These are phyloP conservation scores for Fusarium redolens DNA, from an alignment of 2,329 filamentous ascomycete genomes.

Conservation along the genomic window DNA sequence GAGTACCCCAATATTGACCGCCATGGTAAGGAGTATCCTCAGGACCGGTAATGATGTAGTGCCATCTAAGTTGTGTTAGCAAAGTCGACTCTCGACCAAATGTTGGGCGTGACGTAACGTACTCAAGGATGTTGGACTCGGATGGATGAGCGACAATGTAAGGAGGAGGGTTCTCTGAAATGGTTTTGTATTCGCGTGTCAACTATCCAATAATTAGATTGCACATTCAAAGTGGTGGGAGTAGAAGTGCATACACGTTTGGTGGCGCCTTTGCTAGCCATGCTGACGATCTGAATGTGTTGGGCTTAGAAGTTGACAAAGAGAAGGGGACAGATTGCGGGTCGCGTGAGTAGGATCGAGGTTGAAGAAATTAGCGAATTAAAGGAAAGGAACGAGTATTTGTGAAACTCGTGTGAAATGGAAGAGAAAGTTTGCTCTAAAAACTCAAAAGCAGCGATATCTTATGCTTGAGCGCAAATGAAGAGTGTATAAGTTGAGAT, in stretches of 20 bases:
- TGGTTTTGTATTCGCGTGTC: slow-evolving; percentile 72
- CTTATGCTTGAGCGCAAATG: slow-evolving; percentile 7
- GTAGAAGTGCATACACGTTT: slow-evolving; percentile 69
- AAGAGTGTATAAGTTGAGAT: slow-evolving; percentile 28
- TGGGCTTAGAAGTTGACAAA: slow-evolving; percentile 18
- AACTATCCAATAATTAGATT: slow-evolving; percentile 55
- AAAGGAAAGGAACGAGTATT: slow-evolving; percentile 10
- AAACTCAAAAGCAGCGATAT: slow-evolving; percentile 16
- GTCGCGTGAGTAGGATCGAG: slow-evolving; percentile 36
- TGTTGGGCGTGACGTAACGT: slow-evolving; percentile 45
- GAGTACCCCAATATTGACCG: slow-evolving; percentile 97
- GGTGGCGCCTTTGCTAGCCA: slow-evolving; percentile 79
- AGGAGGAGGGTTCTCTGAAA: slow-evolving; percentile 81
- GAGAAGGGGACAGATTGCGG: slow-evolving; percentile 42
- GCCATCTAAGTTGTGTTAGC: slow-evolving; percentile 70
- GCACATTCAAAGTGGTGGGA: neutral
- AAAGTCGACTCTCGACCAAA: neutral
- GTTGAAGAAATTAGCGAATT: neutral
- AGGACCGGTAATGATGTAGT: slow-evolving; percentile 94
- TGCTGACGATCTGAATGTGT: slow-evolving; percentile 48
- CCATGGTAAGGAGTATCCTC: slow-evolving; percentile 93
- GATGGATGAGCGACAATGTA: slow-evolving; percentile 92
- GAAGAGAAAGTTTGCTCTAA: slow-evolving; percentile 1
- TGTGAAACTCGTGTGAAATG: neutral
- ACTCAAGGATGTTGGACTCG: slow-evolving; percentile 92